Conservation (phyloP, 345 rosid species). For the Turnera subulata region DNA sequence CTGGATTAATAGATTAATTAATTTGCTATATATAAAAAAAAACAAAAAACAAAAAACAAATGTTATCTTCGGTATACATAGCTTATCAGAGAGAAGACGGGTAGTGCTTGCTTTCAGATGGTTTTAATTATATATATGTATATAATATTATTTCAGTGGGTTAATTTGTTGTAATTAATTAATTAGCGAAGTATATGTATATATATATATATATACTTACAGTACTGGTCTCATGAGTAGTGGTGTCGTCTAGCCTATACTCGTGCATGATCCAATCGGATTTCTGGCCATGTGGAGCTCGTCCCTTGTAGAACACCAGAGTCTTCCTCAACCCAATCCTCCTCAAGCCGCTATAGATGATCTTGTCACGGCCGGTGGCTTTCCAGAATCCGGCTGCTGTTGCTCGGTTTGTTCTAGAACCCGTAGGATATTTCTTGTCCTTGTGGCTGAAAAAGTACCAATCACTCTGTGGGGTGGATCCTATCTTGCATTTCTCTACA, state of each 20-base stretch:
- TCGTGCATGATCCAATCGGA: conserved; percentile 99
- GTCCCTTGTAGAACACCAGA: conserved; percentile 81
- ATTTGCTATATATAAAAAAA: too few species aligned
- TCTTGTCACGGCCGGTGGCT: conserved; percentile 97
- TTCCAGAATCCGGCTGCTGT: conserved; percentile 97
- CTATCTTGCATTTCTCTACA: conserved; percentile 86
- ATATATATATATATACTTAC: conserved; percentile 27
- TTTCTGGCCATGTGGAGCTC: conserved; percentile 97
- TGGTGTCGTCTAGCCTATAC: conserved; percentile 79
- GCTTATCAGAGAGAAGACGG: too few species aligned
- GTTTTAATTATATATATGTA: too few species aligned
- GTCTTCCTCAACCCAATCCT: conserved; percentile 94
- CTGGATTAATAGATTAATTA: too few species aligned
- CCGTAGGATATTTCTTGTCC: conserved; percentile 96
- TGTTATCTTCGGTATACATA: too few species aligned
- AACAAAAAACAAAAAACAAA: too few species aligned
- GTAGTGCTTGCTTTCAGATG: too few species aligned
- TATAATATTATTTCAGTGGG: too few species aligned
- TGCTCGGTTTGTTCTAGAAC: conserved; percentile 91
- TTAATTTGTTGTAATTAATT: neutral
- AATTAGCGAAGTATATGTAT: too few species aligned
- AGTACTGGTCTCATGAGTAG: conserved; percentile 23
- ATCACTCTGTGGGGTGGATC: conserved; percentile 88
- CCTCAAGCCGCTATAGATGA: conserved; percentile 58
- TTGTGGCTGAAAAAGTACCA: conserved; percentile 99